Percentiles rank a stretch among this genome's conserved stretches.
Conservation (phyloP, 2,329 filamentous ascomycete species). For the Rosellinia necatrix region DNA sequence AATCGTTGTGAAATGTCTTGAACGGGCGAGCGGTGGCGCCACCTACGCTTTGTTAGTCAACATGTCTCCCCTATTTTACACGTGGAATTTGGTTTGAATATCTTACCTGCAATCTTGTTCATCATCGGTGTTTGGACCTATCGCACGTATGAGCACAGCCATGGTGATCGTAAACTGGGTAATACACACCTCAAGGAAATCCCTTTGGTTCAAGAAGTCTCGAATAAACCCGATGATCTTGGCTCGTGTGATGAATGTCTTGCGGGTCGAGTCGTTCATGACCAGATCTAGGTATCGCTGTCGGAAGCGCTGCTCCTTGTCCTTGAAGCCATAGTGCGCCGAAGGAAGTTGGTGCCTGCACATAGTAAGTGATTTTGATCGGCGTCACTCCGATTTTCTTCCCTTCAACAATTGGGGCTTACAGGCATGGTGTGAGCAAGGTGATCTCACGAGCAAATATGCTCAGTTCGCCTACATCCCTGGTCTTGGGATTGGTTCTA, state of each 20-base stretch:
- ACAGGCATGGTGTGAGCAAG: conserved; percentile 84
- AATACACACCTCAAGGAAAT: conserved; percentile 78
- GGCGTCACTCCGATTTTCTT: too few relatives aligned
- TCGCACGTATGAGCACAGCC: background rate
- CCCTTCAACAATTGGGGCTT: background rate
- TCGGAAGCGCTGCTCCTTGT: conserved; percentile 90
- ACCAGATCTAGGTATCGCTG: conserved; percentile 95
- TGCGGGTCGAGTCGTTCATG: conserved; percentile 87
- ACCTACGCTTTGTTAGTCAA: conserved; percentile 49
- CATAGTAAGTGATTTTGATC: background rate
- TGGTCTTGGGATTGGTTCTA: conserved; percentile 86
- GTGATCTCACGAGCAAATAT: conserved; percentile 88
- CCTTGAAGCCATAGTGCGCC: conserved; percentile 93
- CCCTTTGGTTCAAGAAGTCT: conserved; percentile 81
- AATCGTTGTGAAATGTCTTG: conserved; percentile 92
- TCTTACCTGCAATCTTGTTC: conserved; percentile 92
- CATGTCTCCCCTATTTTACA: too few relatives aligned
- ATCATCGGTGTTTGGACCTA: conserved; percentile 86
- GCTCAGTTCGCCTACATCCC: conserved; percentile 87
- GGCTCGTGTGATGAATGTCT: conserved; percentile 82
- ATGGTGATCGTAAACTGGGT: background rate
- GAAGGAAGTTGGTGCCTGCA: conserved; percentile 76
- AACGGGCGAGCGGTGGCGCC: conserved; percentile 96
- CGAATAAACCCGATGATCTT: conserved; percentile 91
- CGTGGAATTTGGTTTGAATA: too few relatives aligned